Conservation (phyloP, 2,329 filamentous ascomycete species). For the Xylariaceae sp. region DNA sequence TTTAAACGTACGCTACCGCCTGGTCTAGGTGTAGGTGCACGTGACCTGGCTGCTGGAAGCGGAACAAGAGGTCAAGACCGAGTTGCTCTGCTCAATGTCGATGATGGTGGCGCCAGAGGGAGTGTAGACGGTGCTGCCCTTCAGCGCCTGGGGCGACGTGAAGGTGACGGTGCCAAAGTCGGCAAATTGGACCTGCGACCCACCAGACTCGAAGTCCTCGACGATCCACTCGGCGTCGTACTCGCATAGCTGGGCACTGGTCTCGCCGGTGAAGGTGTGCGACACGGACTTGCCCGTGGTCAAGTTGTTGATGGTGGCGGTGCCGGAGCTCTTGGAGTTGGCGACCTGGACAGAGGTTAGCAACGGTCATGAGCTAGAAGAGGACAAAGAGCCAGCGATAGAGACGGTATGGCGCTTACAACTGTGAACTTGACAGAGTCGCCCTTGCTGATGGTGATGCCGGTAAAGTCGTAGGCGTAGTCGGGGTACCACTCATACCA, state of each 20-base stretch:
- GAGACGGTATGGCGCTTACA: constrained; percentile 13
- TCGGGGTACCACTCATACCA: constrained; percentile 63
- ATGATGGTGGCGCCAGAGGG: constrained; percentile 41
- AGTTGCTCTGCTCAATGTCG: constrained; percentile 43
- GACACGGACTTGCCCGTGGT: constrained; percentile 50
- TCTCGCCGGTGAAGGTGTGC: constrained; percentile 47
- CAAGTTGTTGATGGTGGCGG: constrained; percentile 39
- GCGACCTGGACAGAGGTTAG: constrained; percentile 6
- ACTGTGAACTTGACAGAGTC: constrained; percentile 30
- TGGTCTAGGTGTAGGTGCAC: constrained; percentile 24
- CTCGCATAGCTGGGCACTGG: constrained; percentile 43
- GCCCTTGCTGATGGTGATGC: constrained; percentile 37
- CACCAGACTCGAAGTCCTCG: constrained; percentile 48
- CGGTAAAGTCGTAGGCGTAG: constrained; percentile 51
- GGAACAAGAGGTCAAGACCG: constrained; percentile 35
- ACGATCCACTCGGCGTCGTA: constrained; percentile 64
- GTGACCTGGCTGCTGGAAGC: constrained; percentile 26
- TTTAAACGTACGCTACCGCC: too few relatives aligned
- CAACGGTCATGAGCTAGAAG: too few relatives aligned
- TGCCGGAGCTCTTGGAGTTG: constrained; percentile 16
- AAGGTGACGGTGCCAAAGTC: constrained; percentile 47
- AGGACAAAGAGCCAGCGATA: background rate
- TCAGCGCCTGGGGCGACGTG: constrained; percentile 38
- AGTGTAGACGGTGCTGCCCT: constrained; percentile 37
- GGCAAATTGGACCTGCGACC: constrained; percentile 41